Conservation (phyloP, 2,329 filamentous ascomycete genomes). For the Arthrobotrys sphaeroides region DNA sequence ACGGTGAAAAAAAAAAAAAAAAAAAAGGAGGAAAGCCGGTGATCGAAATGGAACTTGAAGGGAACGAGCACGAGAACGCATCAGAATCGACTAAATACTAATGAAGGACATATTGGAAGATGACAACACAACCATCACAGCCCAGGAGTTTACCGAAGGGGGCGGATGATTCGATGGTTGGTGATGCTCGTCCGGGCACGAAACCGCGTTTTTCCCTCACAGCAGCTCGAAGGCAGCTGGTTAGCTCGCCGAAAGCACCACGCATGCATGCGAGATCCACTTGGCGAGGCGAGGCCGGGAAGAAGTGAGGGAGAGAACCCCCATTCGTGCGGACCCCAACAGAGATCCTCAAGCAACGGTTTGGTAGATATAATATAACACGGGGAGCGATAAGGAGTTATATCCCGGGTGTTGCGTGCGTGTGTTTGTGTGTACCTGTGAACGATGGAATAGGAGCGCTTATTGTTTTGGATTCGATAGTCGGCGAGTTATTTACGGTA, state of each 20-base stretch:
- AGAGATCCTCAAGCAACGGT: too few relatives aligned
- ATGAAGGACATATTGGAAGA: background rate
- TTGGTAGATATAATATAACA: background rate
- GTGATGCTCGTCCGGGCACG: background rate
- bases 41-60: background rate
- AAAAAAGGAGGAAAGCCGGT: background rate
- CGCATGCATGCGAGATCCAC: slow-evolving; percentile 15
- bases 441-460: background rate
- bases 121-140: slow-evolving; percentile 14
- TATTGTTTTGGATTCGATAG: background rate
- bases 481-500: background rate
- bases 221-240: background rate
- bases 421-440: slow-evolving; percentile 13
- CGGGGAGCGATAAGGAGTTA: background rate
- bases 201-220: slow-evolving; percentile 19
- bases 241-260: background rate
- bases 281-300: background rate
- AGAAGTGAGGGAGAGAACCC: background rate
- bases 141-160: slow-evolving; percentile 19
- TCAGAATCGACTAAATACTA: background rate
- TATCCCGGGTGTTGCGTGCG: background rate
- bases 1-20: background rate
- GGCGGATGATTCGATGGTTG: background rate
- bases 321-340: background rate
- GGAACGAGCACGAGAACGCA: background rate